Evolutionary conservation across 73 alveolate genomes (phyloP), one percentile per base, ranked within the genome.

Genomic region (Paramecium octaurelia): DNA sequence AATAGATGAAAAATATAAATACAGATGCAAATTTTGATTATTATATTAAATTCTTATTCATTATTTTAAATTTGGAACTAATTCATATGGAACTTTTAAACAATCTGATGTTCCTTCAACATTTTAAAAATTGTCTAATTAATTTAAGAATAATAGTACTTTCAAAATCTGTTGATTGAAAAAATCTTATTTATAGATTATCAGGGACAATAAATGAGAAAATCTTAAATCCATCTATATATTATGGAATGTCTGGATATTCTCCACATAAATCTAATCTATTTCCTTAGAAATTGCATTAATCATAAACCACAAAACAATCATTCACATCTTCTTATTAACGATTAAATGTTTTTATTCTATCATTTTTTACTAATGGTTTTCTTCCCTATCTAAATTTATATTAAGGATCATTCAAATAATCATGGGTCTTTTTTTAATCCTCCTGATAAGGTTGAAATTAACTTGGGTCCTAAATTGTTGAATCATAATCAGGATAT

Each of bases 261-360:
- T 80, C 91, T 80, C 91, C 91, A 80, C 91, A 80, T 44, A 80
- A 48, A 38, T 42, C 42, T 9, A 80, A 42, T 23, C 76, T 44
- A 20, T 35, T 48, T 43, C 91, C 91, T 46, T 80, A 44, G 16
- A 38, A 80, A 44, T 48, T 23, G 57, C 91, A 80, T 23, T 80
- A 20, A 42, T 80, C 75, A 80, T 80, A 80, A 43, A 80, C 75
- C 23, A 48, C 57, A 80, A 80, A 80, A 80, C 91, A 80, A 80
- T 80, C 91, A 12, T 46, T 44, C 6, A 18, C 57, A 9, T 80
- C 48, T 9, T 23, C 24, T 27, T 12, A 27, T 27, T 54, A 18
- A 54, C 31, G 69, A 54, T 54, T 54, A 18, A 54, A 54, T 54
- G 69, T 54, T 18, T 16, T 18, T n/a, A 18, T 54, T 54, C 21